Conservation (phyloP, 2,329 filamentous ascomycete species). For the Scytalidium lignicola region DNA sequence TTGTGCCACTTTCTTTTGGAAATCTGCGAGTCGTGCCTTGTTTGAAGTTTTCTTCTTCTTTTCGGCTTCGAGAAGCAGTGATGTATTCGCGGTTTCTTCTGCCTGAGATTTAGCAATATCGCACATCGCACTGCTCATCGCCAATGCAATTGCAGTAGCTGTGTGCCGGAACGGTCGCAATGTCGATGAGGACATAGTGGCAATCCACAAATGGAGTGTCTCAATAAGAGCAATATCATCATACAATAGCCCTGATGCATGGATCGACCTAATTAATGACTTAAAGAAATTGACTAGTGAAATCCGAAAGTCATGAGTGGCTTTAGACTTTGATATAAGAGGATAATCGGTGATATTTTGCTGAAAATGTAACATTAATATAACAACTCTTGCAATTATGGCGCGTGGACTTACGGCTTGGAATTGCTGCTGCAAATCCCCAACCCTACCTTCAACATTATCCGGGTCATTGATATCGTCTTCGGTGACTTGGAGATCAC, state of each 20-base stretch:
- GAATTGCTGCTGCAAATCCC: constrained; percentile 84
- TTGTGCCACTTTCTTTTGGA: constrained; percentile 63
- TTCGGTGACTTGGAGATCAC: constrained; percentile 69
- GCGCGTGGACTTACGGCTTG: constrained; percentile 57
- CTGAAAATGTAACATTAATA: constrained; percentile 29
- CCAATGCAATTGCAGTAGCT: constrained; percentile 76
- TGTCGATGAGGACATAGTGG: constrained; percentile 81
- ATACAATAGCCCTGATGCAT: constrained; percentile 78
- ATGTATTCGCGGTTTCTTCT: constrained; percentile 66
- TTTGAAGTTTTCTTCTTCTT: constrained; percentile 69
- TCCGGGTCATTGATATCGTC: constrained; percentile 89
- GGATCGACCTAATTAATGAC: constrained; percentile 69
- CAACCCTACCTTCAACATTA: constrained; percentile 70
- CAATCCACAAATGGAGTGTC: constrained; percentile 85
- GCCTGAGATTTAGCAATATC: constrained; percentile 66
- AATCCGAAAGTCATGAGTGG: constrained; percentile 71
- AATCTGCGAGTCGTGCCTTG: constrained; percentile 68
- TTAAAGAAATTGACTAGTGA: constrained; percentile 75
- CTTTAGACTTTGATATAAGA: constrained; percentile 75
- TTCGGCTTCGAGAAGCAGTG: constrained; percentile 75
- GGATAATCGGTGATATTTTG: constrained; percentile 87
- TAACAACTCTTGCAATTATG: not conserved
- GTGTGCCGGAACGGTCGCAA: constrained; percentile 92
- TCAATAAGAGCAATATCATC: constrained; percentile 70
- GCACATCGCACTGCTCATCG: constrained; percentile 74